These are phyloP conservation scores for Stylosanthes scabra DNA, from an alignment of 331 rosid species.

Conservation along the genomic window DNA sequence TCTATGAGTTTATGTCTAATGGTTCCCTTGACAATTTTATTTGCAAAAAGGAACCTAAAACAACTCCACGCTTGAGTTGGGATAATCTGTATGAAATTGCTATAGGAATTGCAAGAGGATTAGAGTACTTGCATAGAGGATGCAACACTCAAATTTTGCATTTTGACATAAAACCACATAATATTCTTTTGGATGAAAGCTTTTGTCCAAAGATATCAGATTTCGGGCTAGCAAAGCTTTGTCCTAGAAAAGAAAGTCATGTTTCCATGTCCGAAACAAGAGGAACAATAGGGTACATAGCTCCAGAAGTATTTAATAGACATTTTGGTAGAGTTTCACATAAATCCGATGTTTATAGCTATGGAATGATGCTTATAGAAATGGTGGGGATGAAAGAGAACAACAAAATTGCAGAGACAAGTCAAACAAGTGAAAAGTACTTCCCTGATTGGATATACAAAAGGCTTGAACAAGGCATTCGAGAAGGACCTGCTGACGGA, in stretches of 20 bases:
- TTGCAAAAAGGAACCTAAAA: neutral
- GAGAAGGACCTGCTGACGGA: constrained; percentile 6
- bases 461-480: constrained; percentile 23
- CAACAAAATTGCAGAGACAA: constrained; percentile 16
- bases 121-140: constrained; percentile 45
- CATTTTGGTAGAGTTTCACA: constrained; percentile 45
- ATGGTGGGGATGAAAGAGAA: constrained; percentile 46
- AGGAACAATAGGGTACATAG: constrained; percentile 55
- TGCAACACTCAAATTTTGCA: constrained; percentile 38
- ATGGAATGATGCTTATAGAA: constrained; percentile 53
- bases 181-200: constrained; percentile 54
- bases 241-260: constrained; percentile 36
- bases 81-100: constrained; percentile 39
- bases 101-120: constrained; percentile 42
- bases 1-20: constrained; percentile 47
- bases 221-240: constrained; percentile 54
- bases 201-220: constrained; percentile 50
- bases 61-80: constrained; percentile 23
- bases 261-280: constrained; percentile 34
- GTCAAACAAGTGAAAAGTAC: constrained; percentile 35
- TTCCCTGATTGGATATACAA: constrained; percentile 45
- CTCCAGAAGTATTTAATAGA: constrained; percentile 45
- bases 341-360: constrained; percentile 53
- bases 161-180: constrained; percentile 54
- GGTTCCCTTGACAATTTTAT: constrained; percentile 52